Evolutionary conservation across 768 basidiomycete genomes (phyloP).

Genomic region (Boletus subparvulus): DNA sequence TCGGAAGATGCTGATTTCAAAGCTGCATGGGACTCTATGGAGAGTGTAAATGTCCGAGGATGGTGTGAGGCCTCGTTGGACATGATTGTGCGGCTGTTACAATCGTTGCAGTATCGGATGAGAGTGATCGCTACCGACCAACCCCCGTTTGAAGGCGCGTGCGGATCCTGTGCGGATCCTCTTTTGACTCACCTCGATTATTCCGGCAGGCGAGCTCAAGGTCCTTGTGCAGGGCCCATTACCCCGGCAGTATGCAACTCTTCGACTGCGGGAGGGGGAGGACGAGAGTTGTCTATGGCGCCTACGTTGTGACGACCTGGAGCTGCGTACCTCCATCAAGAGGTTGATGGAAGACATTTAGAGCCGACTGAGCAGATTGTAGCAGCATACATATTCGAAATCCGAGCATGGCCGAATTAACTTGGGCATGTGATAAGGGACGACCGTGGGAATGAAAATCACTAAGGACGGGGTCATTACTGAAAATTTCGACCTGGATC

Average conservation of each 20-base stretch:
- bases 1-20: constrained; percentile 47
- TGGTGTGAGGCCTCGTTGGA: constrained; percentile 67
- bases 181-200: constrained; percentile 2
- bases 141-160: constrained; percentile 60
- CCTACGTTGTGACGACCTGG: constrained; percentile 51
- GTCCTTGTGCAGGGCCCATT: constrained; percentile 42
- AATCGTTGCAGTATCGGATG: constrained; percentile 45
- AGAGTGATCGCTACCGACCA: constrained; percentile 53
- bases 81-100: constrained; percentile 52
- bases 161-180: neutral
- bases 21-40: constrained; percentile 53
- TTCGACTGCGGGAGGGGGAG: constrained; percentile 62
- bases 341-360: constrained; percentile 35
- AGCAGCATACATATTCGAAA: neutral
- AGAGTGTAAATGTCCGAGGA: constrained; percentile 51
- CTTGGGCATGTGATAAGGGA: neutral
- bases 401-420: neutral
- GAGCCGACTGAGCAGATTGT: neutral
- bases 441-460: neutral
- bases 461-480: neutral
- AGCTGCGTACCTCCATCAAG: constrained; percentile 46
- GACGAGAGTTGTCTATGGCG: constrained; percentile 76
- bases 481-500: constrained; percentile 14
- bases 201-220: constrained; percentile 61
- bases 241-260: constrained; percentile 31